Percentiles rank a stretch among this genome's conserved stretches.
phyloP scores from a whole-genome alignment of 495 filamentous ascomycete species.

The Chaetomidium leptoderma region DNA sequence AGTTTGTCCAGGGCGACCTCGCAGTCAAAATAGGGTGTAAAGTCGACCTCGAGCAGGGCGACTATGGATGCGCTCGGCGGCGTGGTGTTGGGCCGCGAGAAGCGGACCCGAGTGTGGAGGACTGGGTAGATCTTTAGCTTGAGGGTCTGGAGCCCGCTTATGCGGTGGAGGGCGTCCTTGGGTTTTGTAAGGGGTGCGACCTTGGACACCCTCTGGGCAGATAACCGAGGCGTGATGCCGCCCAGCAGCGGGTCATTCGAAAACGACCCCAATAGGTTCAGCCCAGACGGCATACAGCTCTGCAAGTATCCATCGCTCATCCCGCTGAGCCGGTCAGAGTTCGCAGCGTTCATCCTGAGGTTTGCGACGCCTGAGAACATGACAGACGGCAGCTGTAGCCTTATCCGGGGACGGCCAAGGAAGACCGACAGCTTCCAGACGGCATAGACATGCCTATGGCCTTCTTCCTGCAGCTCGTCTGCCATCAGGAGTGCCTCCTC shows the following conservation, averaged over 20 bases:
- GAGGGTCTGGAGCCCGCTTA: constrained; percentile 61
- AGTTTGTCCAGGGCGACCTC: constrained; percentile 66
- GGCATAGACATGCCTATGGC: constrained; percentile 56
- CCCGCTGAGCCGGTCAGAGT: constrained; percentile 45
- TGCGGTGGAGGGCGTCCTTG: constrained; percentile 53
- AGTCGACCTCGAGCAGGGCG: constrained; percentile 82
- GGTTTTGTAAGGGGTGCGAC: constrained; percentile 59
- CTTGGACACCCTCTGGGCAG: constrained; percentile 71
- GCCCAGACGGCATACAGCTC: constrained; percentile 65
- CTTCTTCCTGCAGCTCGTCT: constrained; percentile 48
- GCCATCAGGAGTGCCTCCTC: constrained; percentile 61
- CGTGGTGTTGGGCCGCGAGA: constrained; percentile 64
- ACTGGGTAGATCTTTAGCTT: constrained; percentile 71
- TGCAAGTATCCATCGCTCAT: constrained; percentile 68
- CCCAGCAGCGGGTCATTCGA: constrained; percentile 61
- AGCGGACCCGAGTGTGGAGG: constrained; percentile 78
- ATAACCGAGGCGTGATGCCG: constrained; percentile 68
- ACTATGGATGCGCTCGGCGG: constrained; percentile 63
- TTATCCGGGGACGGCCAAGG: constrained; percentile 69
- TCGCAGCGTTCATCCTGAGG: constrained; percentile 49
- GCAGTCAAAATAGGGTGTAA: constrained; percentile 74
- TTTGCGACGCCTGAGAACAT: constrained; percentile 71
- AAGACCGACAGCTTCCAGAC: constrained; percentile 78
- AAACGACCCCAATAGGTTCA: constrained; percentile 79
- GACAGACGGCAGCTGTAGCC: constrained; percentile 71